A percentile compares a stretch with the other conserved stretches of the same genome.
Conservation (phyloP, 768 basidiomycete genomes). For the Basidioascus undulatus region DNA sequence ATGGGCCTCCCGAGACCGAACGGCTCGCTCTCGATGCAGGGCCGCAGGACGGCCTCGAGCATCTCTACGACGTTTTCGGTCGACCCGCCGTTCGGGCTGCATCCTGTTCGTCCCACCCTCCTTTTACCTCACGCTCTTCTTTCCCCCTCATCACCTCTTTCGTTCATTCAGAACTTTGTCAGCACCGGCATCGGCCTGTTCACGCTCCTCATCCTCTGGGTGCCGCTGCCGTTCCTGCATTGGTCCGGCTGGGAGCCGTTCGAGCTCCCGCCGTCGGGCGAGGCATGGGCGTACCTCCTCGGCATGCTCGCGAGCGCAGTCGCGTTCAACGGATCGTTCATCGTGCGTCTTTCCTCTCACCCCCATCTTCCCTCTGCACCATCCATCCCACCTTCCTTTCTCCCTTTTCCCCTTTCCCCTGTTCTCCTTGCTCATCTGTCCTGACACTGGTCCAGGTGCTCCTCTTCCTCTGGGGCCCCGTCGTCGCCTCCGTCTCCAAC, state of each 20-base stretch:
- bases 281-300: conserved; percentile 29
- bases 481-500: conserved; percentile 66
- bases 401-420: background rate
- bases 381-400: background rate
- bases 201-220: conserved; percentile 51
- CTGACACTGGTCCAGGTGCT: conserved; percentile 29
- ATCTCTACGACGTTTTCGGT: background rate
- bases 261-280: conserved; percentile 29
- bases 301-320: conserved; percentile 43
- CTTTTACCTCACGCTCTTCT: background rate
- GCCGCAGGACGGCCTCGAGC: background rate
- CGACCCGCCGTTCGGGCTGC: background rate
- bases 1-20: no score
- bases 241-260: conserved; percentile 40
- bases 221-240: conserved; percentile 52
- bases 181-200: conserved; percentile 56
- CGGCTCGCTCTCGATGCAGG: conserved; percentile 1
- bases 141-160: conserved; percentile 46
- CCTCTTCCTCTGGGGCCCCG: conserved; percentile 65
- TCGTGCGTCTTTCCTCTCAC: conserved; percentile 8
- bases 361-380: conserved; percentile 8
- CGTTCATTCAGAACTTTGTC: conserved; percentile 55
- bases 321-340: conserved; percentile 22
- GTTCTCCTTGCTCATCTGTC: background rate
- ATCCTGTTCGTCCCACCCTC: background rate